Percentiles rank a stretch among this genome's conserved stretches.
Evolutionary conservation across 306 rosid genomes (phyloP).

Genomic region (Pterocarpus macrocarpus): DNA sequence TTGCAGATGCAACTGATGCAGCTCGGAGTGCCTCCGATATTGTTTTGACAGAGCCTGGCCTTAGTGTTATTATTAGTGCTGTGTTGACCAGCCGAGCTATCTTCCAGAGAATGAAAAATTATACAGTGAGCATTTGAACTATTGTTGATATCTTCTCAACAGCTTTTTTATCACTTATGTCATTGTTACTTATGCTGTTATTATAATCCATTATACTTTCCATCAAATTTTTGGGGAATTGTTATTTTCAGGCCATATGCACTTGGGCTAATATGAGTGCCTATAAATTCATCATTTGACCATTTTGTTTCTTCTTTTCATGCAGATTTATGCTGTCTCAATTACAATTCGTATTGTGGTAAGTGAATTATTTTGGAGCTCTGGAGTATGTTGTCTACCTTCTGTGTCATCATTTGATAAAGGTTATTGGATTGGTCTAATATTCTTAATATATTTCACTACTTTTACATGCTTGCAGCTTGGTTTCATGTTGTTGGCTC

Average conservation of each 20-base stretch:
- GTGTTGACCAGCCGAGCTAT: slow-evolving; percentile 98
- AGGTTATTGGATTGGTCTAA: slow-evolving; percentile 28
- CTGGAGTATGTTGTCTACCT: slow-evolving; percentile 2
- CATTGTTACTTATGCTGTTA: slow-evolving; percentile 10
- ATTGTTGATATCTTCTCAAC: slow-evolving; percentile 27
- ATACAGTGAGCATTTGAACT: slow-evolving; percentile 73
- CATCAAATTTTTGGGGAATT: neutral
- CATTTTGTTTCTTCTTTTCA: slow-evolving; percentile 34
- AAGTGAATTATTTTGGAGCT: slow-evolving; percentile 47
- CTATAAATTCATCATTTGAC: slow-evolving; percentile 14
- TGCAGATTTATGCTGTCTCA: slow-evolving; percentile 98
- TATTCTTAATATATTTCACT: slow-evolving; percentile 19
- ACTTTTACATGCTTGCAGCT: slow-evolving; percentile 69
- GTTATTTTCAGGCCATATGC: slow-evolving; percentile 4
- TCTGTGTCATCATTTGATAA: slow-evolving; percentile 9
- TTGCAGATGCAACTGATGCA: slow-evolving; percentile 99
- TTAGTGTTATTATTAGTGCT: slow-evolving; percentile 96
- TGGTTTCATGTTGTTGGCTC: slow-evolving; percentile 98
- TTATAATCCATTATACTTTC: neutral
- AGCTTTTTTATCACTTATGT: neutral
- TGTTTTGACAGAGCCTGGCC: slow-evolving; percentile 96
- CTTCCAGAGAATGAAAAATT: slow-evolving; percentile 98
- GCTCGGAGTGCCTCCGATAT: slow-evolving; percentile 99
- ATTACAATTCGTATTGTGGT: slow-evolving; percentile 99
- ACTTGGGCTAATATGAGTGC: neutral